phyloP scores from a whole-genome alignment of 2,329 filamentous ascomycete species.

The Cladosporium sp. region DNA sequence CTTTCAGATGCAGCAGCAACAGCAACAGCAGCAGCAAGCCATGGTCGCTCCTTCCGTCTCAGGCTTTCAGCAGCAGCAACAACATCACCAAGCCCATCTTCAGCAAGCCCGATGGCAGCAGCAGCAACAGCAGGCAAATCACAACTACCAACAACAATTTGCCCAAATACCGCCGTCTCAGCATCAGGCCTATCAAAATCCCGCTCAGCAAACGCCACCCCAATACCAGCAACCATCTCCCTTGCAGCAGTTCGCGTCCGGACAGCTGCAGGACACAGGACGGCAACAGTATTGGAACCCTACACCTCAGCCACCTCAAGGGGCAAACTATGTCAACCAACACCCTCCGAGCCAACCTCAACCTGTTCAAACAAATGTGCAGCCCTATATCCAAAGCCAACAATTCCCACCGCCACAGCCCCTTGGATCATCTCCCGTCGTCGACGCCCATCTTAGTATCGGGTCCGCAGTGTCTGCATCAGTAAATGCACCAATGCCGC shows the following conservation, averaged over 20 bases:
- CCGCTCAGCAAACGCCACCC: not conserved
- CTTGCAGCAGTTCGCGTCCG: conserved; percentile 7
- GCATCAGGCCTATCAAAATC: not conserved
- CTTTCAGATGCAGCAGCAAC: not conserved
- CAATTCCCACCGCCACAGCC: not conserved
- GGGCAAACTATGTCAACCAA: not conserved
- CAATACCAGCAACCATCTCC: conserved; percentile 11
- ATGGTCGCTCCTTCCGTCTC: conserved; percentile 11
- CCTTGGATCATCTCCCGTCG: not conserved
- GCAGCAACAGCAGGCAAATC: no score
- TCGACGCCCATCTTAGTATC: not conserved
- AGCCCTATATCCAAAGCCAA: not conserved
- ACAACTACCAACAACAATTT: not conserved
- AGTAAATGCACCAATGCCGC: not conserved
- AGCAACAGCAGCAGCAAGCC: conserved; percentile 3
- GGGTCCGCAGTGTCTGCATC: not conserved
- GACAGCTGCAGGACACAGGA: conserved; percentile 4
- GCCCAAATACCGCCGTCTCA: not conserved
- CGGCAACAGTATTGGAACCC: conserved; percentile 3
- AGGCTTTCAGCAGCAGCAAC: not conserved
- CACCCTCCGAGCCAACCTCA: conserved; percentile 3
- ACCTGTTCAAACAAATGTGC: not conserved
- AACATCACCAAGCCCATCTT: not conserved
- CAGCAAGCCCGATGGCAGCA: conserved; percentile 4
- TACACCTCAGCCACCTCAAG: no score